phyloP scores from a whole-genome alignment of 345 rosid genomes.

The Arabidopsis suecica region DNA sequence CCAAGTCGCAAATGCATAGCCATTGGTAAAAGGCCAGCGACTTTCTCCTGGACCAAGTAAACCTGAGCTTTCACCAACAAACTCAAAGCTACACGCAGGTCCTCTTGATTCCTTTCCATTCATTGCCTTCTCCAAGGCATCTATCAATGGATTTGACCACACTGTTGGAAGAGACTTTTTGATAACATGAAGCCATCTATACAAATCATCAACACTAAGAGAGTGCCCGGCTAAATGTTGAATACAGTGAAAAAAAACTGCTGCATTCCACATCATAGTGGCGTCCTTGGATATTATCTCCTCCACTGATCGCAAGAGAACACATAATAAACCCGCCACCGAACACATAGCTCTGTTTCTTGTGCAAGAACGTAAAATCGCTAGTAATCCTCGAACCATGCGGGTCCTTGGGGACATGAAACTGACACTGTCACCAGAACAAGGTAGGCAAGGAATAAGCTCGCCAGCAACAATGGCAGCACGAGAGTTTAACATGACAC shows the following conservation, averaged over 20 bases:
- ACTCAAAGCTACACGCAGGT: constrained; percentile 88
- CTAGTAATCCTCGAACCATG: constrained; percentile 91
- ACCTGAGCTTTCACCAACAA: constrained; percentile 96
- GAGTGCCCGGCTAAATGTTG: constrained; percentile 91
- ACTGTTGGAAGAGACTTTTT: constrained; percentile 58
- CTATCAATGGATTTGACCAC: constrained; percentile 79
- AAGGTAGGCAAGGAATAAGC: constrained; percentile 87
- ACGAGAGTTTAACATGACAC: constrained; percentile 96
- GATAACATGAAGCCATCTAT: constrained; percentile 72
- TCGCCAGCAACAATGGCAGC: constrained; percentile 94
- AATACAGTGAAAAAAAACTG: constrained; percentile 77
- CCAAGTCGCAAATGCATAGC: constrained; percentile 98
- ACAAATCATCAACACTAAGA: constrained; percentile 73
- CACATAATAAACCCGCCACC: constrained; percentile 78
- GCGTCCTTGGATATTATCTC: constrained; percentile 65
- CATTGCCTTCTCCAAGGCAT: constrained; percentile 81
- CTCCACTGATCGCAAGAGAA: constrained; percentile 83
- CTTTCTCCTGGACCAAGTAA: constrained; percentile 98
- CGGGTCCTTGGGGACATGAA: constrained; percentile 93
- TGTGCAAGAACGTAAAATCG: constrained; percentile 87
- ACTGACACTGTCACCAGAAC: constrained; percentile 62
- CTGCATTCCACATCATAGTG: constrained; percentile 70
- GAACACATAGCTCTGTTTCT: constrained; percentile 99
- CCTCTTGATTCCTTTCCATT: constrained; percentile 93
- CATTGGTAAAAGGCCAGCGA: constrained; percentile 95